phyloP scores from a whole-genome alignment of 306 rosid species.

The Carpinus viminea region DNA sequence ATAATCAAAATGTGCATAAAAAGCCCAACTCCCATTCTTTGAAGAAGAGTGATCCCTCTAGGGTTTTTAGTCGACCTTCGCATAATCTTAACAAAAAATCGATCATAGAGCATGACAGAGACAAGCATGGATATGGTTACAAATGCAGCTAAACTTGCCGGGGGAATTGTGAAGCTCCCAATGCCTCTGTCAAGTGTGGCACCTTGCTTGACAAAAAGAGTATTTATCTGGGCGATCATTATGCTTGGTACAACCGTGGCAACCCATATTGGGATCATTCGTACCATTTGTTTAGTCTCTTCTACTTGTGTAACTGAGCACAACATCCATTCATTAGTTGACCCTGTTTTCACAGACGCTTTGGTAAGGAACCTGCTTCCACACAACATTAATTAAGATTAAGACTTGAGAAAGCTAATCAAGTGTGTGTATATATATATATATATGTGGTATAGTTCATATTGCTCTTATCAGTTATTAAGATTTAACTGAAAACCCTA shows the following conservation, averaged over 20 bases:
- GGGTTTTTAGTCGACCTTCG: conserved; percentile 64
- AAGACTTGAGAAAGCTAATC: background rate
- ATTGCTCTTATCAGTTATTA: too few relatives aligned
- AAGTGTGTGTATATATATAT: too few relatives aligned
- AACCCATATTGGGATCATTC: conserved; percentile 65
- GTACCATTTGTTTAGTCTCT: conserved; percentile 71
- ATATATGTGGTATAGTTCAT: too few relatives aligned
- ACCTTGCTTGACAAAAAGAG: conserved; percentile 90
- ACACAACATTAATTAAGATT: background rate
- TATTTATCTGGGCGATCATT: conserved; percentile 73
- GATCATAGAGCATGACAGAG: conserved; percentile 72
- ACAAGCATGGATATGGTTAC: conserved; percentile 76
- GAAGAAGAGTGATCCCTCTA: conserved; percentile 84
- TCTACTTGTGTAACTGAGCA: conserved; percentile 90
- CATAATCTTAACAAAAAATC: conserved; percentile 64
- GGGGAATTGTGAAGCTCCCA: conserved; percentile 68
- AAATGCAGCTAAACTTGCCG: conserved; percentile 71
- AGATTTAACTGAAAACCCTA: too few relatives aligned
- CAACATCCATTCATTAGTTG: conserved; percentile 37
- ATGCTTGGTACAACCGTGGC: conserved; percentile 75
- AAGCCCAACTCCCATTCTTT: conserved; percentile 81
- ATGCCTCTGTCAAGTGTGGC: conserved; percentile 70
- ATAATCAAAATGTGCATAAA: conserved; percentile 57
- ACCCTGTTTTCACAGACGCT: conserved; percentile 42
- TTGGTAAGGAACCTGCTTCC: conserved; percentile 41